phyloP scores from a whole-genome alignment of 1,284 basidiomycete species.

The Termitomyces sp. region DNA sequence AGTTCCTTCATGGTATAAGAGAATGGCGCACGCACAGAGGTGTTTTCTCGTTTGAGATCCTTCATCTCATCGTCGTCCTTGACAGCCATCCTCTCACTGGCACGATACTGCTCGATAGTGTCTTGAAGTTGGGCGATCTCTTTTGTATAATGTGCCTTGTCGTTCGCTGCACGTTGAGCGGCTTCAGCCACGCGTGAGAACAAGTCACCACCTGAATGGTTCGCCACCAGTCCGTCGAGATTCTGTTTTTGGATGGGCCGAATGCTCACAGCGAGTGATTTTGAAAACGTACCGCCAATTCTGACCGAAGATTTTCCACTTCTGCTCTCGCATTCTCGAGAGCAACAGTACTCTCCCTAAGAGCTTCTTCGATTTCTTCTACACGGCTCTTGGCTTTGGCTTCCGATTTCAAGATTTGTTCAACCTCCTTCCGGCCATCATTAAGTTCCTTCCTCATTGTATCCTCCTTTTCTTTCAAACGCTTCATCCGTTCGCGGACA shows the following conservation, averaged over 20 bases:
- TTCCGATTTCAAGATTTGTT: constrained; percentile 60
- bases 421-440: constrained; percentile 59
- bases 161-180: constrained; percentile 38
- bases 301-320: constrained; percentile 77
- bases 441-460: constrained; percentile 62
- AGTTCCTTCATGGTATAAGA: background rate
- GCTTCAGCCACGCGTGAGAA: constrained; percentile 34
- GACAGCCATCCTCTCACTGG: background rate
- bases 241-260: constrained; percentile 32
- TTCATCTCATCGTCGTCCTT: background rate
- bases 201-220: constrained; percentile 30
- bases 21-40: constrained; percentile 9
- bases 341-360: constrained; percentile 83
- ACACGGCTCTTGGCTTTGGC: constrained; percentile 55
- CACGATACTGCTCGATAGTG: constrained; percentile 34
- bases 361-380: constrained; percentile 83
- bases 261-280: background rate
- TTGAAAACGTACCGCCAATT: constrained; percentile 57
- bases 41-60: constrained; percentile 14
- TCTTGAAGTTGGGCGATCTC: constrained; percentile 50
- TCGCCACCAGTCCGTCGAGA: constrained; percentile 44
- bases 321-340: constrained; percentile 91
- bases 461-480: constrained; percentile 77
- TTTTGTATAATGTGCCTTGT: constrained; percentile 42
- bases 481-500: constrained; percentile 59